phyloP scores from a whole-genome alignment of 805 yeast species.

The Cyberlindnera bimundalis region DNA sequence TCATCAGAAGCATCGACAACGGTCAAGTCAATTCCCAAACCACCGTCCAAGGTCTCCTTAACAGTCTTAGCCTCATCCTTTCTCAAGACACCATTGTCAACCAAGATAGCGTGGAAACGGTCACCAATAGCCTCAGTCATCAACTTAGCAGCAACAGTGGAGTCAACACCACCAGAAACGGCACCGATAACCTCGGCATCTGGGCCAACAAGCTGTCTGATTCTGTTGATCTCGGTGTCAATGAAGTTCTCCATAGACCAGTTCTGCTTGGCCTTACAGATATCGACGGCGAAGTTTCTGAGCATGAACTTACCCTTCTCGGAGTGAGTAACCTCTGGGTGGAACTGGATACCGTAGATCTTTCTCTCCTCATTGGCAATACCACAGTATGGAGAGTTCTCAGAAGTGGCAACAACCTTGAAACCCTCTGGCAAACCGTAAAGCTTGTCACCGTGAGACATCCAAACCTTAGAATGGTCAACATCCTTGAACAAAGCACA shows the following conservation, averaged over 20 bases:
- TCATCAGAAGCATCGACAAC: constrained; percentile 93
- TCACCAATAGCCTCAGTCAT: constrained; percentile 98
- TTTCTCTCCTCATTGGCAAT: constrained; percentile 68
- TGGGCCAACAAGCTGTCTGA: constrained; percentile 89
- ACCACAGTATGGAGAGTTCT: constrained; percentile 95
- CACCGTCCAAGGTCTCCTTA: constrained; percentile 84
- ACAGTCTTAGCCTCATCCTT: constrained; percentile 87
- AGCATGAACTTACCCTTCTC: constrained; percentile 82
- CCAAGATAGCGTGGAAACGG: constrained; percentile 96
- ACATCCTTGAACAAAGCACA: constrained; percentile 82
- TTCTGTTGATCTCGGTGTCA: constrained; percentile 93
- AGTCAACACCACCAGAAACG: constrained; percentile 99
- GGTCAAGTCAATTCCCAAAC: constrained; percentile 90
- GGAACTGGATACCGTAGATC: constrained; percentile 96
- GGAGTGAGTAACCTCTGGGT: constrained; percentile 98
- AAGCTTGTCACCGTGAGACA: constrained; percentile 98
- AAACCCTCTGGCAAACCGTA: constrained; percentile 86
- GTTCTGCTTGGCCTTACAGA: constrained; percentile 82
- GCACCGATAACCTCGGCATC: constrained; percentile 99
- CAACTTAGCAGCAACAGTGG: constrained; percentile 97
- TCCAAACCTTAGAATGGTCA: constrained; percentile 96
- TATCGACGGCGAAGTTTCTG: constrained; percentile 87
- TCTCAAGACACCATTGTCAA: constrained; percentile 97
- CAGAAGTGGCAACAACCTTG: constrained; percentile 85
- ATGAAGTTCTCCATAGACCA: constrained; percentile 99